phyloP scores from a whole-genome alignment of 2,329 filamentous ascomycete species.

The Sporothrix brasiliensis region DNA sequence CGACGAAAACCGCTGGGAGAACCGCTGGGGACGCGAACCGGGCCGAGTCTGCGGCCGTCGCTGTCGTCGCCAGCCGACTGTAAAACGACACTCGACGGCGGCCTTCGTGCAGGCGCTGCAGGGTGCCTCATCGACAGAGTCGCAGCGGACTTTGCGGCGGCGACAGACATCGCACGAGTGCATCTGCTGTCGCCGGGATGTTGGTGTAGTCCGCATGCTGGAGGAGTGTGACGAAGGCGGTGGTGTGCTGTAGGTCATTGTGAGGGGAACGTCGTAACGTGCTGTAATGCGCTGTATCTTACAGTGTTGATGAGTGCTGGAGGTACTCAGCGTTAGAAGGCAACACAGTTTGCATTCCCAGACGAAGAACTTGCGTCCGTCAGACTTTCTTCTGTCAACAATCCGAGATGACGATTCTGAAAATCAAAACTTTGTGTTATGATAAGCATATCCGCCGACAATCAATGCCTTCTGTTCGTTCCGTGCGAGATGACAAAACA shows the following conservation, averaged over 20 bases:
- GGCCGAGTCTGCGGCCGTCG: not conserved
- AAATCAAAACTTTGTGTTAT: not conserved
- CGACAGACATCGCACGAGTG: constrained; percentile 33
- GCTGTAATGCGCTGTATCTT: not conserved
- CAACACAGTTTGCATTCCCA: not conserved
- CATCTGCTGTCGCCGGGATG: constrained; percentile 30
- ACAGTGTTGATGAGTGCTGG: not conserved
- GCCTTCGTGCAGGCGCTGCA: constrained; percentile 31
- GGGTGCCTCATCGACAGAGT: constrained; percentile 24
- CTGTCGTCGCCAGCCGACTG: constrained; percentile 25
- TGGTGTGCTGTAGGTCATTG: constrained; percentile 16
- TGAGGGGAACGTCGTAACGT: not conserved
- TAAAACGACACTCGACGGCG: constrained; percentile 27
- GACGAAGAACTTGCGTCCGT: not conserved
- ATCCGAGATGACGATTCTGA: not conserved
- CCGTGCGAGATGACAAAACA: constrained; percentile 9
- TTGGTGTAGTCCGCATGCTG: not conserved
- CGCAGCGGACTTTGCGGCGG: constrained; percentile 31
- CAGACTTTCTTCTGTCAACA: too few relatives aligned
- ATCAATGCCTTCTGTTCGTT: not conserved
- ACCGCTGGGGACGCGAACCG: not conserved
- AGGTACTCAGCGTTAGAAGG: too few relatives aligned
- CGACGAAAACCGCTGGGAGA: not conserved
- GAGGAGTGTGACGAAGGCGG: not conserved
- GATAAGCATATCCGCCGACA: not conserved